A percentile compares a stretch with the other conserved stretches of the same genome.
Evolutionary conservation across 805 yeast species (phyloP).

Genomic region (Candida peoriensis): DNA sequence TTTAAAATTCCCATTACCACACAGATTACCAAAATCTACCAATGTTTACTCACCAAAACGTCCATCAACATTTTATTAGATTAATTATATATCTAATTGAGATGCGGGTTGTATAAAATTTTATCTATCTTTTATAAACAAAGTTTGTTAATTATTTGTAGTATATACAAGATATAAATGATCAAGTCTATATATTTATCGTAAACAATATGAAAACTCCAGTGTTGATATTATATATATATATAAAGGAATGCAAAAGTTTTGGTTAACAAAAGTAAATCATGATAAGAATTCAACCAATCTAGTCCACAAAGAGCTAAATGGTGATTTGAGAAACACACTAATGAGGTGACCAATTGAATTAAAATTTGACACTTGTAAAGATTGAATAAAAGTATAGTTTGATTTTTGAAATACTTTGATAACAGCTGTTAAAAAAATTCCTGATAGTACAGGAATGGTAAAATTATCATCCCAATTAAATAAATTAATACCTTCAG

Average conservation of each 20-base stretch:
- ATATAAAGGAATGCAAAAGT: no score
- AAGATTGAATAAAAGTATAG: no score
- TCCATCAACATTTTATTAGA: constrained; percentile 96
- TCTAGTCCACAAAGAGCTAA: no score
- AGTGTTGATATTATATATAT: no score
- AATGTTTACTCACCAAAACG: constrained; percentile 85
- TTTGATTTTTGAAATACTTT: constrained; percentile 25
- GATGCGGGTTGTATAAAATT: constrained; percentile 2
- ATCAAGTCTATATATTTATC: no score
- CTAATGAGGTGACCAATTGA: no score
- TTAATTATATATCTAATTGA: constrained; percentile 8
- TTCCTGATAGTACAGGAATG: constrained; percentile 82
- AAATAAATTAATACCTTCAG: constrained; percentile 77
- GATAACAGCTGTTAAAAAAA: constrained; percentile 50
- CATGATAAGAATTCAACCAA: no score
- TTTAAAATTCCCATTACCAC: constrained; percentile 99
- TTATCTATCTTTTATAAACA: background rate
- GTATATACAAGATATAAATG: no score
- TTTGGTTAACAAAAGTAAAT: no score
- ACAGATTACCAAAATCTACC: constrained; percentile 93
- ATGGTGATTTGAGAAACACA: no score
- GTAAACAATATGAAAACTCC: no score
- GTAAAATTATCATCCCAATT: constrained; percentile 91
- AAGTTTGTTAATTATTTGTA: background rate
- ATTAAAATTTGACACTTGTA: no score